phyloP scores from a whole-genome alignment of 23 red algal genomes.

The Gracilaria domingensis region DNA sequence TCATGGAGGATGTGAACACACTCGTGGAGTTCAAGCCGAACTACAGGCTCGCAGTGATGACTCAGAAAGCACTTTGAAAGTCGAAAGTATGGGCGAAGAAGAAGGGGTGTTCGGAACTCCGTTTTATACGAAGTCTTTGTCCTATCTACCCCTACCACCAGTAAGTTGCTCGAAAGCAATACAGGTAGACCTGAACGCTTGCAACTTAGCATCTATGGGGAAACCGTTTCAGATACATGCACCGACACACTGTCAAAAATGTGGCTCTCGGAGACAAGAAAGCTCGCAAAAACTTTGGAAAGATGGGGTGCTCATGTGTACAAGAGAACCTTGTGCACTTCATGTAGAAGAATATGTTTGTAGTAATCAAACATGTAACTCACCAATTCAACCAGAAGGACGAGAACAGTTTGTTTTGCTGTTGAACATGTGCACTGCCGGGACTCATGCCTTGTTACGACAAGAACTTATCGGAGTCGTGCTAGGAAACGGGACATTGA shows the following conservation, averaged over 20 bases:
- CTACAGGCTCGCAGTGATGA: neutral
- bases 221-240: neutral
- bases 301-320: constrained; percentile 13
- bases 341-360: neutral
- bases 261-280: neutral
- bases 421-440: neutral
- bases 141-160: neutral
- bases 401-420: constrained; percentile 1
- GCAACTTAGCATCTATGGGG: neutral
- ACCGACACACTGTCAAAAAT: neutral
- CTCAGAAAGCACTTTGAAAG: neutral
- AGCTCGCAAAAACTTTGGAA: neutral
- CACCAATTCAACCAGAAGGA: neutral
- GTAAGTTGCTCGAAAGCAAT: neutral
- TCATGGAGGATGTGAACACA: neutral
- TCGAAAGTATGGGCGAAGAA: neutral
- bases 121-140: neutral
- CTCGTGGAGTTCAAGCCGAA: neutral
- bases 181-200: neutral
- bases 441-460: constrained; percentile 9
- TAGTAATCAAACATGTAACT: neutral
- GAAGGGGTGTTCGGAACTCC: neutral
- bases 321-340: neutral
- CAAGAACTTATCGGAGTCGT: neutral
- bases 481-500: neutral